phyloP scores from a whole-genome alignment of 2,329 filamentous ascomycete genomes.

The Berkeleyomyces rouxiae region DNA sequence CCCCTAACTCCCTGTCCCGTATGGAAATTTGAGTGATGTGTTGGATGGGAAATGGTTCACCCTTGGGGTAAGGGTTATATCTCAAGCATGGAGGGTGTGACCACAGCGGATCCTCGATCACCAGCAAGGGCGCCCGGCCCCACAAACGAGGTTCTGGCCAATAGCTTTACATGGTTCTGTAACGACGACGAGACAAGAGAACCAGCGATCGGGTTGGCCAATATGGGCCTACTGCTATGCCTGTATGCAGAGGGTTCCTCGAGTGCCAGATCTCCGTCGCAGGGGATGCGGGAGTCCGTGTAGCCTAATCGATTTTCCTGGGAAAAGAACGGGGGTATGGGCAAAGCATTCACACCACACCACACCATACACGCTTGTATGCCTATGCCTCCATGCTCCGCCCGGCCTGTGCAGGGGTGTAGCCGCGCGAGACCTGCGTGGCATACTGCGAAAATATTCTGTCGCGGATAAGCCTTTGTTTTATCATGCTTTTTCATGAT shows the following conservation, averaged over 20 bases:
- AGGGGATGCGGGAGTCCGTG: neutral
- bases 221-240: neutral
- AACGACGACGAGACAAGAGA: neutral
- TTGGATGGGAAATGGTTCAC: neutral
- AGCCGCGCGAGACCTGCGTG: too few relatives aligned
- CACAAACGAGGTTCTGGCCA: neutral
- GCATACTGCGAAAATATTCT: too few relatives aligned
- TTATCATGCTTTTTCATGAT: too few relatives aligned
- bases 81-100: neutral
- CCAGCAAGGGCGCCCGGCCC: neutral
- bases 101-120: neutral
- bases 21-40: neutral
- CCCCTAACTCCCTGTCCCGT: too few relatives aligned
- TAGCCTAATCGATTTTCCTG: neutral
- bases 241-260: neutral
- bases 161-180: constrained; percentile 6
- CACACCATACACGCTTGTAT: too few relatives aligned
- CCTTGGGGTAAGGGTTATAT: neutral
- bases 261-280: neutral
- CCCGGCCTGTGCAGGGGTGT: too few relatives aligned
- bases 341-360: neutral
- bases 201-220: neutral
- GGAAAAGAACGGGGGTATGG: neutral
- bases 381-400: too few relatives aligned
- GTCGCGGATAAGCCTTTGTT: too few relatives aligned